A percentile compares a stretch with the other conserved stretches of the same genome.
These are phyloP conservation scores for Ophiobolus disseminans DNA, from an alignment of 2,329 filamentous ascomycete genomes.

Conservation along the genomic window DNA sequence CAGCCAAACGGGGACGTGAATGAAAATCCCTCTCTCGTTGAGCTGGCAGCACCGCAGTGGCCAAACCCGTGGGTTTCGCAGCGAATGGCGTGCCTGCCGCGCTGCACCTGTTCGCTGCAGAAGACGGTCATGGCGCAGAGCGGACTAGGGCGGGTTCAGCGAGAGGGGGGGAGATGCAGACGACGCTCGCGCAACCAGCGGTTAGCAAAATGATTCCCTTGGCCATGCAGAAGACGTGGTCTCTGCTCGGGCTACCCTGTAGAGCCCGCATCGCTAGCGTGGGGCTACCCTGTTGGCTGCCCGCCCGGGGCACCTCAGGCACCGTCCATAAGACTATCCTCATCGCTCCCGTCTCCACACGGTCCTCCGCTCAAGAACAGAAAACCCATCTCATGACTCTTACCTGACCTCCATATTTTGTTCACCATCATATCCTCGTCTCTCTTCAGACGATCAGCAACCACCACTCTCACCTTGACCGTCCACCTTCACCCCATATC, in stretches of 20 bases:
- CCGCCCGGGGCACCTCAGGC: slow-evolving; percentile 9
- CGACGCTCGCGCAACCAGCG: slow-evolving; percentile 16
- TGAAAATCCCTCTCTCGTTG: slow-evolving; percentile 12
- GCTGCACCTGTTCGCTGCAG: slow-evolving; percentile 29
- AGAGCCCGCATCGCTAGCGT: slow-evolving; percentile 29
- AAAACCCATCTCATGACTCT: slow-evolving; percentile 28
- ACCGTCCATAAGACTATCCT: slow-evolving; percentile 34
- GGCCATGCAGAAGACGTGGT: slow-evolving; percentile 19
- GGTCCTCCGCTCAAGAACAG: slow-evolving; percentile 28
- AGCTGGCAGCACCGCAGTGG: slow-evolving; percentile 27
- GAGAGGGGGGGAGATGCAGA: slow-evolving; percentile 27
- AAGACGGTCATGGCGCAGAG: slow-evolving; percentile 17
- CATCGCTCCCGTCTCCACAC: slow-evolving; percentile 39
- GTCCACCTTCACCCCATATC: background rate
- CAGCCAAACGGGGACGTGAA: slow-evolving; percentile 6
- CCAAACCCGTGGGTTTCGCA: slow-evolving; percentile 14
- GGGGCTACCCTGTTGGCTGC: slow-evolving; percentile 22
- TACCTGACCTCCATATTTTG: slow-evolving; percentile 9
- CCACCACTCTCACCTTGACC: background rate
- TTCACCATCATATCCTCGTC: slow-evolving; percentile 2
- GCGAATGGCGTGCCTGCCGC: slow-evolving; percentile 26
- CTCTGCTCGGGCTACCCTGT: slow-evolving; percentile 16
- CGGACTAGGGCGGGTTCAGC: slow-evolving; percentile 14
- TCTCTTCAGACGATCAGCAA: slow-evolving; percentile 3
- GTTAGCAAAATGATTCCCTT: slow-evolving; percentile 27